A percentile compares a stretch with the other conserved stretches of the same genome.
These are phyloP conservation scores for Brassica incana DNA, from an alignment of 345 rosid genomes.

Conservation along the genomic window DNA sequence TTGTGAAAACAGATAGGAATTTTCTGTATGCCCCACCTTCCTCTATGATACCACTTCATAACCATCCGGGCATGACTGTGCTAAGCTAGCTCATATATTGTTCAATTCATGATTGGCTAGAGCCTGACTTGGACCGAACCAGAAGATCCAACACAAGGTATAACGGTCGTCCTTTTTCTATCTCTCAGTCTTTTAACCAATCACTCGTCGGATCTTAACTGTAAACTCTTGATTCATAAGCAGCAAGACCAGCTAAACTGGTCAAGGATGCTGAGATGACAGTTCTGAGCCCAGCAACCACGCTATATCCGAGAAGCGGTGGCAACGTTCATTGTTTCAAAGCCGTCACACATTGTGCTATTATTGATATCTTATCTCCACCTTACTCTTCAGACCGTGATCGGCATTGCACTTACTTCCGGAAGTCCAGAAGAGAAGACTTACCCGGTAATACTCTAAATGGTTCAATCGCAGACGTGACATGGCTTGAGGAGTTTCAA, in stretches of 20 bases:
- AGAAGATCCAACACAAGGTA: conserved; percentile 68
- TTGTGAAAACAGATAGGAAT: conserved; percentile 75
- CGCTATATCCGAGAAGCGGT: conserved; percentile 71
- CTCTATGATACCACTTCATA: conserved; percentile 90
- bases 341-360: conserved; percentile 74
- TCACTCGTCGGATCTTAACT: not conserved
- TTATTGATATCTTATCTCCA: conserved; percentile 71
- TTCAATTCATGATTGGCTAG: conserved; percentile 88
- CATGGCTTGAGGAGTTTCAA: conserved; percentile 86
- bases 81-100: conserved; percentile 91
- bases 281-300: conserved; percentile 60
- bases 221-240: conserved; percentile 26
- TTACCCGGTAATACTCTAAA: conserved; percentile 53
- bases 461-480: conserved; percentile 38
- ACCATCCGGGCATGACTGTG: conserved; percentile 96
- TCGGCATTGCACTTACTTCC: conserved; percentile 69
- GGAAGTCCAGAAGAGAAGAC: conserved; percentile 49
- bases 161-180: not conserved
- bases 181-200: not conserved
- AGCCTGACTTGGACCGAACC: conserved; percentile 44
- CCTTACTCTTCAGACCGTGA: conserved; percentile 66
- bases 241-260: conserved; percentile 79
- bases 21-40: conserved; percentile 93
- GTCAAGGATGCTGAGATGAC: conserved; percentile 71
- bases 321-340: conserved; percentile 85